phyloP scores from a whole-genome alignment of 2,329 filamentous ascomycete genomes.

The Xylaria polymorpha region DNA sequence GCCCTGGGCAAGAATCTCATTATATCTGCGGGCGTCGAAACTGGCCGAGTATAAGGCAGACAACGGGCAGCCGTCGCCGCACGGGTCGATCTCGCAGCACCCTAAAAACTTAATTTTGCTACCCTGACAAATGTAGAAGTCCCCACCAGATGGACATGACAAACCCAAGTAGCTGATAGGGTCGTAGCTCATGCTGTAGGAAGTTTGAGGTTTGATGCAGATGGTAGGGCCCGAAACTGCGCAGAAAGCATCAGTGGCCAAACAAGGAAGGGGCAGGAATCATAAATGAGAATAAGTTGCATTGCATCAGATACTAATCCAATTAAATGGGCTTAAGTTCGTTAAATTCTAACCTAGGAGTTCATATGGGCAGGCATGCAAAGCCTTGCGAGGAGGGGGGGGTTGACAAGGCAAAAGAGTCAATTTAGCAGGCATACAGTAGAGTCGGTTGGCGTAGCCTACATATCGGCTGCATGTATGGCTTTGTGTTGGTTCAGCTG shows the following conservation, averaged over 20 bases:
- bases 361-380: neutral
- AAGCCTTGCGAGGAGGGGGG: neutral
- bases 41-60: conserved; percentile 25
- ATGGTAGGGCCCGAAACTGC: neutral
- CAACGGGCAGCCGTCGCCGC: conserved; percentile 34
- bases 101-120: conserved; percentile 40
- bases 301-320: neutral
- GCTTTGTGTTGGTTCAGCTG: neutral
- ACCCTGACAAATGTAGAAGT: conserved; percentile 41
- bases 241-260: neutral
- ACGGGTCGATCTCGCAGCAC: conserved; percentile 43
- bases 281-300: neutral
- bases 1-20: conserved; percentile 32
- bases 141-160: conserved; percentile 38
- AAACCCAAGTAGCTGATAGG: conserved; percentile 40
- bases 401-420: neutral
- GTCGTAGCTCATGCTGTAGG: conserved; percentile 37
- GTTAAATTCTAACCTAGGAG: neutral
- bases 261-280: neutral
- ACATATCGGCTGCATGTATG: neutral
- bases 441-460: neutral
- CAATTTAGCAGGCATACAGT: neutral
- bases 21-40: conserved; percentile 34
- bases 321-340: neutral
- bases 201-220: neutral